A percentile compares a stretch with the other conserved stretches of the same genome.
These are phyloP conservation scores for Ambrosia artemisiifolia DNA, from an alignment of 129 eudicot species.

Conservation along the genomic window DNA sequence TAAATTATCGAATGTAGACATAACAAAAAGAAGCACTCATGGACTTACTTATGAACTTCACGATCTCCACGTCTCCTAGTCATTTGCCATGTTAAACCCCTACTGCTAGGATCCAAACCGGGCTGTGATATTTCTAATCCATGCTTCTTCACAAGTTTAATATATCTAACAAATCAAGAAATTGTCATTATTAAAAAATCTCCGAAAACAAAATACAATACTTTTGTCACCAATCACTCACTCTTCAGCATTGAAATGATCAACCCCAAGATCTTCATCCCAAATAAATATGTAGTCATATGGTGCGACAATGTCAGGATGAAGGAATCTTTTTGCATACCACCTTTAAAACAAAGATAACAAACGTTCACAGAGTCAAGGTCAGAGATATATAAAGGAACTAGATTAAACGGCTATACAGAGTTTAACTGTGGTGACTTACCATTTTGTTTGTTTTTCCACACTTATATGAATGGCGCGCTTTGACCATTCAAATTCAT, in stretches of 20 bases:
- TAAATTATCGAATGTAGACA: neutral
- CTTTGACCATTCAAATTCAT: conserved; percentile 90
- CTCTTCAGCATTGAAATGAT: conserved; percentile 87
- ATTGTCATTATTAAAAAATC: neutral
- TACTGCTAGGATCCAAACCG: conserved; percentile 53
- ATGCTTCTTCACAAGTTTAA: conserved; percentile 79
- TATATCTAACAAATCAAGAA: conserved; percentile 45
- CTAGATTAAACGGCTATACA: neutral
- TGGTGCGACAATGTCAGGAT: conserved; percentile 87
- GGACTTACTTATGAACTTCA: conserved; percentile 86
- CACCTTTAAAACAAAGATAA: conserved; percentile 51
- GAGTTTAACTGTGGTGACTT: conserved; percentile 6
- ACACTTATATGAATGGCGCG: conserved; percentile 80
- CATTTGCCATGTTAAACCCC: conserved; percentile 75
- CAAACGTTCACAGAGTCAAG: neutral
- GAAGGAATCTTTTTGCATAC: conserved; percentile 91
- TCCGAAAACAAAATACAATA: neutral
- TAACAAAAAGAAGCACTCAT: neutral
- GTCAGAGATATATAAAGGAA: neutral
- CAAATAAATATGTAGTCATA: conserved; percentile 90
- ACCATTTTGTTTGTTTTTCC: conserved; percentile 86
- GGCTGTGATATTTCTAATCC: conserved; percentile 98
- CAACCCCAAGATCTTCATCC: conserved; percentile 98
- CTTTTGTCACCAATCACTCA: conserved; percentile 35
- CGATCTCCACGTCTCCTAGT: conserved; percentile 54